Conservation (phyloP, 2,329 filamentous ascomycete species). For the Coniochaeta prunicola region DNA sequence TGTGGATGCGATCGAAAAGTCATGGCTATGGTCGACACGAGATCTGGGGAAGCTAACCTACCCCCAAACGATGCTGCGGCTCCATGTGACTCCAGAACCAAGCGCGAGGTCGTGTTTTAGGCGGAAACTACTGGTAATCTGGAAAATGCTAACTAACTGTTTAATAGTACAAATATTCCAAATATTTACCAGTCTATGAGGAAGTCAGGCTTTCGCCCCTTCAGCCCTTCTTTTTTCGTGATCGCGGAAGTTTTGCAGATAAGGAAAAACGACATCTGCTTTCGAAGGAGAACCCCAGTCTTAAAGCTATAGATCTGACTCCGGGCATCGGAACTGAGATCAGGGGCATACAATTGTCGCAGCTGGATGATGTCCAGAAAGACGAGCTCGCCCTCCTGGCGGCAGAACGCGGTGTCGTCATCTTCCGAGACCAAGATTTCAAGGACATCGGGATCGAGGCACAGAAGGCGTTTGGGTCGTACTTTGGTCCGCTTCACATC, state of each 20-base stretch:
- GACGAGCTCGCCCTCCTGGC: constrained; percentile 33
- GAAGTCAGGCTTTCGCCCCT: constrained; percentile 20
- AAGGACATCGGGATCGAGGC: constrained; percentile 28
- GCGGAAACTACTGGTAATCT: no score
- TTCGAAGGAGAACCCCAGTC: constrained; percentile 6
- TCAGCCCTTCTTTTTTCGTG: constrained; percentile 21
- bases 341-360: constrained; percentile 28
- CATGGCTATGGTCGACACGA: no score
- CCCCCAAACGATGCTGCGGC: no score
- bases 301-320: constrained; percentile 19
- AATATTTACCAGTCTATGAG: constrained; percentile 25
- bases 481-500: constrained; percentile 31
- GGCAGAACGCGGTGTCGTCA: constrained; percentile 30
- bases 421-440: constrained; percentile 26
- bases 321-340: constrained; percentile 33
- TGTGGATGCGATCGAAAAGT: no score
- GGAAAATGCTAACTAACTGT: no score
- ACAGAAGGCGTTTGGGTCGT: constrained; percentile 28
- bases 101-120: no score
- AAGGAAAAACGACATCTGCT: constrained; percentile 21
- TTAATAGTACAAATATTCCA: constrained; percentile 21
- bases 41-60: no score
- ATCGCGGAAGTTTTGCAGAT: constrained; percentile 22
- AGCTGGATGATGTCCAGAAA: constrained; percentile 28
- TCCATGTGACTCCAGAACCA: no score